A percentile compares a stretch with the other conserved stretches of the same genome.
These are phyloP conservation scores for Cyclotella baltica DNA, from an alignment of 108 stramenopile genomes.

Conservation along the genomic window DNA sequence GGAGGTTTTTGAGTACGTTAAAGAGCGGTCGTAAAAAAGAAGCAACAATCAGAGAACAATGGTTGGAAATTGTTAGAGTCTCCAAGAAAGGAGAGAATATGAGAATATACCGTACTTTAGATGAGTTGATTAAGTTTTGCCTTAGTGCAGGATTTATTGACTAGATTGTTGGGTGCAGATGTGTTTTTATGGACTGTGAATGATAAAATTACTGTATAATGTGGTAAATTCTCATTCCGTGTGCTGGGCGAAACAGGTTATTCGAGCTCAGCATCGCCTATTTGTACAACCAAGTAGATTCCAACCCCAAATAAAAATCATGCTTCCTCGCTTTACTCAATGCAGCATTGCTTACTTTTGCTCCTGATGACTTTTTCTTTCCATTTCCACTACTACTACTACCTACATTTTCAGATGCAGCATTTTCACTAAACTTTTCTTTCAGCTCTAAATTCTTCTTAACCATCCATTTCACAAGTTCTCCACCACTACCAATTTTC, in stretches of 20 bases:
- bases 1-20: slow-evolving; percentile 71
- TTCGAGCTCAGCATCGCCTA: no score
- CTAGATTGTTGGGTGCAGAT: slow-evolving; percentile 25
- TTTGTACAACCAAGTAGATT: slow-evolving; percentile 70
- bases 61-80: slow-evolving; percentile 79
- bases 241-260: no score
- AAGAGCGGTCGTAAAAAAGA: slow-evolving; percentile 61
- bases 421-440: slow-evolving; percentile 17
- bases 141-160: slow-evolving; percentile 73
- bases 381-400: not conserved
- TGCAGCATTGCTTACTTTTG: slow-evolving; percentile 48
- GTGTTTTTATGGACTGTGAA: not conserved
- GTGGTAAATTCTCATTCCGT: no score
- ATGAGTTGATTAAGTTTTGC: slow-evolving; percentile 78
- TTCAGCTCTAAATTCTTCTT: slow-evolving; percentile 61
- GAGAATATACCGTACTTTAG: slow-evolving; percentile 72
- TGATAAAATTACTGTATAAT: not conserved
- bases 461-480: slow-evolving; percentile 64
- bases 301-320: slow-evolving; percentile 87
- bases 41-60: slow-evolving; percentile 63
- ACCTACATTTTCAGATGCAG: not conserved
- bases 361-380: slow-evolving; percentile 19
- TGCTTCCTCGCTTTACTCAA: slow-evolving; percentile 72
- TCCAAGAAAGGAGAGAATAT: slow-evolving; percentile 79
- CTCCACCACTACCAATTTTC: slow-evolving; percentile 54